Evolutionary conservation across 2,329 filamentous ascomycete genomes (phyloP).

Genomic region (Myriosclerotinia curreyana): DNA sequence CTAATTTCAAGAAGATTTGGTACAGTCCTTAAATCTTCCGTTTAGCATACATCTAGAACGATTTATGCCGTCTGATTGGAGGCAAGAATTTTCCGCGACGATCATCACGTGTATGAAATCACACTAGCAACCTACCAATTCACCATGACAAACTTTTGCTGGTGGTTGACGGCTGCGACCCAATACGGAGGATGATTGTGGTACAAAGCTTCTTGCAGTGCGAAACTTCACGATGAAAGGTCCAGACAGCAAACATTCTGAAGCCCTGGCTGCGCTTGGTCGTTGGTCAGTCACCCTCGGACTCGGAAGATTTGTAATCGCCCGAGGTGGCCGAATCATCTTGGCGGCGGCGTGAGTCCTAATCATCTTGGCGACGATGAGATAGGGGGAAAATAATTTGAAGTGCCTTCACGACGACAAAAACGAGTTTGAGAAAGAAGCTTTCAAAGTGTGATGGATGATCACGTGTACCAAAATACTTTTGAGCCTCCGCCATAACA

Average conservation of each 20-base stretch:
- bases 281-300: too few relatives aligned
- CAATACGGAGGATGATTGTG: background rate
- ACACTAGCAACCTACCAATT: background rate
- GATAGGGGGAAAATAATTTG: background rate
- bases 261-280: background rate
- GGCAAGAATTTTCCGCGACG: constrained; percentile 9
- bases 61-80: constrained; percentile 12
- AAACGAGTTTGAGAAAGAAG: background rate
- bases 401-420: background rate
- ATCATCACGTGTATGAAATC: constrained; percentile 1
- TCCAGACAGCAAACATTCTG: background rate
- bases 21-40: background rate
- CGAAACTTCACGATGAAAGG: too few relatives aligned
- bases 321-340: background rate
- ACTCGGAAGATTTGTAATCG: too few relatives aligned
- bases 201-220: background rate
- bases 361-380: background rate
- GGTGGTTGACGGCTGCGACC: background rate
- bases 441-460: background rate
- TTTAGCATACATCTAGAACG: constrained; percentile 13
- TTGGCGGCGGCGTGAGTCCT: too few relatives aligned
- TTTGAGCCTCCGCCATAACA: background rate
- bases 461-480: background rate
- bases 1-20: background rate
- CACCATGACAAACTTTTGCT: background rate